phyloP scores from a whole-genome alignment of 2,329 filamentous ascomycete species.

The Fusarium armeniacum region DNA sequence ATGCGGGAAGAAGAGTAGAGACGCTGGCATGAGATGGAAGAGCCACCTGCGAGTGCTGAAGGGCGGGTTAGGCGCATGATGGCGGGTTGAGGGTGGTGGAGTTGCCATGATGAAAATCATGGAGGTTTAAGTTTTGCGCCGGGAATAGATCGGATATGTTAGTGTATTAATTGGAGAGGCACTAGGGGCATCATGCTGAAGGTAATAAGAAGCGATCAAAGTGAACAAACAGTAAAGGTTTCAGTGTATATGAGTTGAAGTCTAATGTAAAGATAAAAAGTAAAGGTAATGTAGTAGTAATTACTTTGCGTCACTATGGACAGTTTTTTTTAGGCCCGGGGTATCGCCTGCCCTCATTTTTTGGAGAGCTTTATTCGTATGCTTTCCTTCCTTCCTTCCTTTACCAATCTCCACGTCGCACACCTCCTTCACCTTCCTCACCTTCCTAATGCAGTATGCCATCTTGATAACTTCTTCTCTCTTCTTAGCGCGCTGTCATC shows the following conservation, averaged over 20 bases:
- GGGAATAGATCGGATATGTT: constrained; percentile 47
- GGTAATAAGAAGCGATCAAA: background rate
- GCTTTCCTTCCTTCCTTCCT: constrained; percentile 21
- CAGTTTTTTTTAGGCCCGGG: constrained; percentile 42
- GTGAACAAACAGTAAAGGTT: background rate
- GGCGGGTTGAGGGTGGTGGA: constrained; percentile 5
- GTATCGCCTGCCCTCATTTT: constrained; percentile 49
- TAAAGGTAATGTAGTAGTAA: constrained; percentile 18
- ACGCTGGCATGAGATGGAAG: constrained; percentile 8
- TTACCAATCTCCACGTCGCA: constrained; percentile 2
- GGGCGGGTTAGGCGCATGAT: constrained; percentile 37
- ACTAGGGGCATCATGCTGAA: background rate
- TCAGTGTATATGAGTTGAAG: background rate
- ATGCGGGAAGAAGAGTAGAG: constrained; percentile 49
- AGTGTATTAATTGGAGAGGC: background rate
- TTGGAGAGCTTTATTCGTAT: constrained; percentile 40
- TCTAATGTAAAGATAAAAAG: constrained; percentile 6
- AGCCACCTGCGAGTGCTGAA: constrained; percentile 9
- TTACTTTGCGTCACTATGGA: constrained; percentile 31
- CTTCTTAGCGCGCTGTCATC: constrained; percentile 24
- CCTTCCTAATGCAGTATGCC: constrained; percentile 20
- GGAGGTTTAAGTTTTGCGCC: constrained; percentile 40
- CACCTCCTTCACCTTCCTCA: constrained; percentile 7
- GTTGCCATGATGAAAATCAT: constrained; percentile 38
- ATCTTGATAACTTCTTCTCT: constrained; percentile 1